phyloP scores from a whole-genome alignment of 148 eudicot species.

The Camellia japonica region DNA sequence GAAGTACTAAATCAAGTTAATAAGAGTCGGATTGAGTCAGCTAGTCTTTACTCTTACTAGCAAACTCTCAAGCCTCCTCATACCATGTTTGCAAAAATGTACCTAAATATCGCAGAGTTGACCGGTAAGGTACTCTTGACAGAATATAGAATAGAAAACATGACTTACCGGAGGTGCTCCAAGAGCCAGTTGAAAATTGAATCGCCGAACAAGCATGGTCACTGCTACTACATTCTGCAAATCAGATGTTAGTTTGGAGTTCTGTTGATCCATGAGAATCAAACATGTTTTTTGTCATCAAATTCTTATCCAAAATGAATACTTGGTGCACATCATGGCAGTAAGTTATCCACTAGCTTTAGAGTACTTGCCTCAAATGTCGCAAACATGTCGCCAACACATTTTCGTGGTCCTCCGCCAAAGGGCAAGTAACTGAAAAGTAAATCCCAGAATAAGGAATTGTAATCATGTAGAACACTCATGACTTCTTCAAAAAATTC shows the following conservation, averaged over 20 bases:
- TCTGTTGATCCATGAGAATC: neutral
- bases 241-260: constrained; percentile 1
- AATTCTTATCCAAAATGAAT: neutral
- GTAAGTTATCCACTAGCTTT: neutral
- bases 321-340: neutral
- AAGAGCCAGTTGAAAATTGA: constrained; percentile 83
- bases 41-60: neutral
- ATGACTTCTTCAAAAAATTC: neutral
- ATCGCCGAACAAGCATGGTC: constrained; percentile 87
- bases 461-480: neutral
- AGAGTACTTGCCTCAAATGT: constrained; percentile 67
- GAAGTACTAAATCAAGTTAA: neutral
- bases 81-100: neutral
- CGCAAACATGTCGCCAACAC: constrained; percentile 96
- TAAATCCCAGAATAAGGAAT: neutral
- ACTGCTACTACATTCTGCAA: constrained; percentile 83
- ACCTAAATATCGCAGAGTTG: neutral
- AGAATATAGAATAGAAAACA: neutral
- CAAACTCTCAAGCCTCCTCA: neutral
- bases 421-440: constrained; percentile 83
- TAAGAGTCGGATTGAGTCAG: neutral
- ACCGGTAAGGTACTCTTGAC: neutral
- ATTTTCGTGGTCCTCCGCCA: constrained; percentile 98
- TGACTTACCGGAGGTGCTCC: constrained; percentile 89
- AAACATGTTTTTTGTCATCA: neutral